Conservation (phyloP, 257 asterid species). For the Galeopsis tetrahit region DNA sequence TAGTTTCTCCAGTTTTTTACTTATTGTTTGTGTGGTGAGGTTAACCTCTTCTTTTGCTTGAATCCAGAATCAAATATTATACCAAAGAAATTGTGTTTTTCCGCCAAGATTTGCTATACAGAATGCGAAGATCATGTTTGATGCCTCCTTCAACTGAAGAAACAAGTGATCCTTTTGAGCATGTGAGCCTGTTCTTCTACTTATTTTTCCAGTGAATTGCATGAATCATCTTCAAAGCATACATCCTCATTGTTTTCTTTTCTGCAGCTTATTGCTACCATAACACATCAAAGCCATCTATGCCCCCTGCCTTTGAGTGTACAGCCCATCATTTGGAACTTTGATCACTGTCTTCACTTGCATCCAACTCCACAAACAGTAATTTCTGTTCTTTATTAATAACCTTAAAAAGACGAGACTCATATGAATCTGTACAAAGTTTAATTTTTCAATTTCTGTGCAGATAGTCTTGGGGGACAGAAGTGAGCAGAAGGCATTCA, state of each 20-base stretch:
- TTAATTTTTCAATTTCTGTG: slow-evolving; percentile 23
- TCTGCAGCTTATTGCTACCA: slow-evolving; percentile 92
- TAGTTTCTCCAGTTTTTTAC: slow-evolving; percentile 2
- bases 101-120: slow-evolving; percentile 94
- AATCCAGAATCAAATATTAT: slow-evolving; percentile 80
- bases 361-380: slow-evolving; percentile 94
- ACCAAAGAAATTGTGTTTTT: slow-evolving; percentile 92
- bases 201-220: slow-evolving; percentile 23
- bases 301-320: slow-evolving; percentile 91
- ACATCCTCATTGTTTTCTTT: slow-evolving; percentile 24
- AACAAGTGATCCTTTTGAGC: slow-evolving; percentile 93
- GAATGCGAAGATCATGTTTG: slow-evolving; percentile 91
- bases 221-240: slow-evolving; percentile 7
- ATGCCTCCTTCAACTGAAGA: slow-evolving; percentile 89
- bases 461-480: slow-evolving; percentile 94
- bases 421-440: slow-evolving; percentile 26
- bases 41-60: slow-evolving; percentile 27
- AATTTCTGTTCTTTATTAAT: slow-evolving; percentile 31
- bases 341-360: slow-evolving; percentile 91
- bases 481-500: slow-evolving; percentile 89
- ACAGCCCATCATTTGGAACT: slow-evolving; percentile 94
- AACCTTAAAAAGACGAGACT: neutral
- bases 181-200: slow-evolving; percentile 55
- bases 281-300: slow-evolving; percentile 94
- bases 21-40: slow-evolving; percentile 11